Conservation (phyloP, 768 basidiomycete genomes). For the Pulveroboletus sp. region DNA sequence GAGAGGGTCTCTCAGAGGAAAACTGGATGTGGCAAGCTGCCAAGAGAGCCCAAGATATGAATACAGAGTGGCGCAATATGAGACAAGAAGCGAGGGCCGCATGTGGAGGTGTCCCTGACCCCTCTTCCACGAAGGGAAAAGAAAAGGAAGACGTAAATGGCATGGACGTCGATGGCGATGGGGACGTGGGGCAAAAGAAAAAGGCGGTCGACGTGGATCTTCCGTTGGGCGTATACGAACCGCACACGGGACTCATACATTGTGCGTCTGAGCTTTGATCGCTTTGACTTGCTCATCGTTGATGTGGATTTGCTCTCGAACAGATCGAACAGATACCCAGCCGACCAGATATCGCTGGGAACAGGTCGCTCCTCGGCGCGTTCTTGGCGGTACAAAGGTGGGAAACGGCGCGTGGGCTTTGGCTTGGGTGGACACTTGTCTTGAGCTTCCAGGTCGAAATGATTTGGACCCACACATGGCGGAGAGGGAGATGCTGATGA, state of each 20-base stretch:
- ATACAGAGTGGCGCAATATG: constrained; percentile 60
- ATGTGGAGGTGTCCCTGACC: constrained; percentile 46
- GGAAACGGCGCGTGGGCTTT: constrained; percentile 82
- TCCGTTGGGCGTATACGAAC: constrained; percentile 76
- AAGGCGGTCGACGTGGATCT: constrained; percentile 32
- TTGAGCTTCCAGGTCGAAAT: constrained; percentile 32
- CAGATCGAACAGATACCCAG: constrained; percentile 79
- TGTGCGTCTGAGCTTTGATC: constrained; percentile 46
- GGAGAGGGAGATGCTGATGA: constrained; percentile 22
- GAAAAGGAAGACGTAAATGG: constrained; percentile 29
- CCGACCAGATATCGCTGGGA: constrained; percentile 66
- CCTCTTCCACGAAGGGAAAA: constrained; percentile 29
- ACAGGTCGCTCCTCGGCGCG: constrained; percentile 44
- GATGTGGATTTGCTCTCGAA: constrained; percentile 4
- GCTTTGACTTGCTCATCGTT: constrained; percentile 1
- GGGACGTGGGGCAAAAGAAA: constrained; percentile 24
- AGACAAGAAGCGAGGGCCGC: constrained; percentile 52
- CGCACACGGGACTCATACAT: constrained; percentile 72
- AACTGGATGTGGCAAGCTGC: constrained; percentile 93
- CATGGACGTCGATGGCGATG: constrained; percentile 29
- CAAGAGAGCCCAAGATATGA: constrained; percentile 58
- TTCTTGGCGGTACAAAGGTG: constrained; percentile 70
- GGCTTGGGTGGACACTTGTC: constrained; percentile 66
- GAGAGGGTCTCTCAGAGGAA: constrained; percentile 81
- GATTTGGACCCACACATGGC: constrained; percentile 18